Conservation (phyloP, 176 grass and related monocot species). For the Hordeum vulgare region MorexV3_pseudomolecules_assembly NC_058518.1:3828537-3829036, state of each 20-base stretch:
- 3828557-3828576: accelerated
- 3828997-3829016: constrained; percentile 28
- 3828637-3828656: background rate
- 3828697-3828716: background rate
- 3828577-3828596: background rate
- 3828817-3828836: too few relatives aligned
- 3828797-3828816: background rate
- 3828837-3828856: too few relatives aligned
- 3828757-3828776: background rate
- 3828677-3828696: background rate
- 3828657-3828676: background rate
- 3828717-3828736: background rate
- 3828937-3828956: background rate
- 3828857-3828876: too few relatives aligned
- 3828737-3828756: background rate
- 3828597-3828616: background rate
- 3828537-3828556: too few relatives aligned
- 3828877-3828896: background rate
- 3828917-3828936: background rate
- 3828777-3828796: background rate
- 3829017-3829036: constrained; percentile 36
- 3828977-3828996: background rate
- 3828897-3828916: background rate
- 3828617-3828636: background rate
- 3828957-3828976: background rate